Evolutionary conservation across 164 flowering plant species (phyloP).

Genomic region (Paratinospora sagittata): DNA sequence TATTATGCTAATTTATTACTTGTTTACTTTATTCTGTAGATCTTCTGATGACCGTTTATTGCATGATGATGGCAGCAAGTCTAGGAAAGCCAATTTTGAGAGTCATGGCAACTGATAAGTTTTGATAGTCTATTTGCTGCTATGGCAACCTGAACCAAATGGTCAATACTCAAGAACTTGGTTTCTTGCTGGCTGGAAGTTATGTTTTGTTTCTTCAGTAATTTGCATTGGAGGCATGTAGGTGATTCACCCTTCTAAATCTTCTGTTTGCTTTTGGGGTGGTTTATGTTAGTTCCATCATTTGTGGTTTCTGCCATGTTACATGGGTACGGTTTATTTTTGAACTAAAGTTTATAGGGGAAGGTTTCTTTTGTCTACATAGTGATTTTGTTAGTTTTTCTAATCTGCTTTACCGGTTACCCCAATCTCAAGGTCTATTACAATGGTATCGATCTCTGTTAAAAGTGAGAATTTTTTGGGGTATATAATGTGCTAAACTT

Average conservation of each 20-base stretch:
- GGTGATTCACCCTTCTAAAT: conserved; percentile 42
- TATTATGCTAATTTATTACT: background rate
- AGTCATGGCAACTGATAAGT: conserved; percentile 45
- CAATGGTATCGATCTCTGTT: background rate
- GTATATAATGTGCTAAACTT: background rate
- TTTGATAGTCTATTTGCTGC: conserved; percentile 6
- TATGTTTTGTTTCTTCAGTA: conserved; percentile 26
- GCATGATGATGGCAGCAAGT: conserved; percentile 45
- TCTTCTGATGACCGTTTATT: conserved; percentile 36
- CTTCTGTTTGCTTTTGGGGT: conserved; percentile 30
- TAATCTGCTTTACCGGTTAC: background rate
- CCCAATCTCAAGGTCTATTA: too few species aligned
- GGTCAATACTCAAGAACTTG: conserved; percentile 10
- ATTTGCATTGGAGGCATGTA: conserved; percentile 32
- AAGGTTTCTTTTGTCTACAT: background rate
- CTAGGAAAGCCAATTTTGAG: conserved; percentile 38
- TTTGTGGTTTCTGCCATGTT: conserved; percentile 57
- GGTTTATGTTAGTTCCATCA: conserved; percentile 46
- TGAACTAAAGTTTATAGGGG: conserved; percentile 5
- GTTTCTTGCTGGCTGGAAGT: conserved; percentile 20
- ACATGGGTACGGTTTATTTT: background rate
- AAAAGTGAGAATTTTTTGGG: background rate
- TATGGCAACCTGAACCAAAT: background rate
- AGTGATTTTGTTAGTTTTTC: conserved; percentile 1
- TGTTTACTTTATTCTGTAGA: conserved; percentile 27